Percentiles rank a stretch among this genome's conserved stretches.
Conservation (phyloP, 2,329 filamentous ascomycete species). For the Graphilbum sp. region DNA sequence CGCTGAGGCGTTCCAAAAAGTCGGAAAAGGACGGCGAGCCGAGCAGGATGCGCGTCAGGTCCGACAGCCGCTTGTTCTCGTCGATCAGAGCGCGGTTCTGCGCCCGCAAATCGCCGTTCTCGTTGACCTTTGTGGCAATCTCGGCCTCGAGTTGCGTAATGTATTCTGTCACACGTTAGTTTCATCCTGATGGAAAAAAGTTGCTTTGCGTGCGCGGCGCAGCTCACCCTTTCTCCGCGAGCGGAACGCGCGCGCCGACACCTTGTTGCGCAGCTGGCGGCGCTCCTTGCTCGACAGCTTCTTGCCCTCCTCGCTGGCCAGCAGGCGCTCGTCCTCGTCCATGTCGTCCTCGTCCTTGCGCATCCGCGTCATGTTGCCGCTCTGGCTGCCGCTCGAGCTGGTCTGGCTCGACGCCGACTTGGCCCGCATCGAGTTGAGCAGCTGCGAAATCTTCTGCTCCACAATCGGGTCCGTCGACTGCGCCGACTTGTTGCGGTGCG, state of each 20-base stretch:
- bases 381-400: conserved; percentile 27
- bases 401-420: conserved; percentile 41
- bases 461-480: conserved; percentile 51
- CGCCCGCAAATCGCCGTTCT: conserved; percentile 62
- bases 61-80: conserved; percentile 67
- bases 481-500: conserved; percentile 30
- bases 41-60: conserved; percentile 67
- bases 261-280: conserved; percentile 95
- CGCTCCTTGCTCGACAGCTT: conserved; percentile 97
- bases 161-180: conserved; percentile 50
- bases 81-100: conserved; percentile 72
- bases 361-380: conserved; percentile 48
- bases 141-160: conserved; percentile 88
- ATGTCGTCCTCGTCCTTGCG: conserved; percentile 97
- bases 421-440: conserved; percentile 82
- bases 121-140: conserved; percentile 66
- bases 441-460: conserved; percentile 86
- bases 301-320: conserved; percentile 97
- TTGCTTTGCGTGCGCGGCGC: neutral
- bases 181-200: no score
- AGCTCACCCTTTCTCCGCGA: conserved; percentile 89
- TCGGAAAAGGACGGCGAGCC: conserved; percentile 68
- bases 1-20: conserved; percentile 57
- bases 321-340: conserved; percentile 88
- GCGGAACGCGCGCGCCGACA: conserved; percentile 91